These are phyloP conservation scores for Royoungia palumana DNA, from an alignment of 768 basidiomycete genomes.

Conservation along the genomic window DNA sequence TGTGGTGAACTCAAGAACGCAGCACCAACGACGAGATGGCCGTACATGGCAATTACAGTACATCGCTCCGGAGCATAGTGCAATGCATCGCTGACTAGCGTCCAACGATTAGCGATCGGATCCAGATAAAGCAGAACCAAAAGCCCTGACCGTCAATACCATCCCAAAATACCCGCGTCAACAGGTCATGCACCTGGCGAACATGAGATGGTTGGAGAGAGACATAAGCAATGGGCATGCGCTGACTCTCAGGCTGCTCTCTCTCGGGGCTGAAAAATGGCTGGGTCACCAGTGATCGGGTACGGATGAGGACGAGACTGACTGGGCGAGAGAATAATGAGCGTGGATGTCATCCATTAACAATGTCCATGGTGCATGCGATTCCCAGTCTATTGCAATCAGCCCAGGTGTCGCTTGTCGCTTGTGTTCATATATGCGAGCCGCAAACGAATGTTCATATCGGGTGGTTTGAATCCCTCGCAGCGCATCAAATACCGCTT, in stretches of 20 bases:
- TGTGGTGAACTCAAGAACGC: slow-evolving; percentile 75
- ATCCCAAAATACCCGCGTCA: slow-evolving; percentile 69
- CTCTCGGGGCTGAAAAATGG: slow-evolving; percentile 48
- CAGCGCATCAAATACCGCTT: slow-evolving; percentile 48
- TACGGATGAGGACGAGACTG: slow-evolving; percentile 1
- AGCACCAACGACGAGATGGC: slow-evolving; percentile 65
- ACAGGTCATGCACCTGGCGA: slow-evolving; percentile 66
- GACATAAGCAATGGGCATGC: slow-evolving; percentile 60
- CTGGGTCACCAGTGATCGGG: background rate
- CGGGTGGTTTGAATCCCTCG: slow-evolving; percentile 57
- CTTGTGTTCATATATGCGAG: slow-evolving; percentile 51
- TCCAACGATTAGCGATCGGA: slow-evolving; percentile 1
- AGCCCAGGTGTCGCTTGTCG: slow-evolving; percentile 29
- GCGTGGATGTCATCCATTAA: slow-evolving; percentile 70
- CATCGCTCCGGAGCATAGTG: slow-evolving; percentile 66
- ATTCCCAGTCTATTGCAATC: slow-evolving; percentile 72
- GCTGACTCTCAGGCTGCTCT: slow-evolving; percentile 39
- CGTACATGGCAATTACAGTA: slow-evolving; percentile 75
- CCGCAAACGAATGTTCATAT: slow-evolving; percentile 62
- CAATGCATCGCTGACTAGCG: slow-evolving; percentile 65
- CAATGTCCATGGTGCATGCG: slow-evolving; percentile 65
- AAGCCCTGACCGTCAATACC: slow-evolving; percentile 62
- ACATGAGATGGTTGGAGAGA: slow-evolving; percentile 59
- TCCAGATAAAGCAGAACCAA: background rate
- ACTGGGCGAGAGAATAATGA: slow-evolving; percentile 65